Base-by-base conservation (phyloP, 2,329 filamentous ascomycete genomes). In the Colletotrichum tanaceti region DNA sequence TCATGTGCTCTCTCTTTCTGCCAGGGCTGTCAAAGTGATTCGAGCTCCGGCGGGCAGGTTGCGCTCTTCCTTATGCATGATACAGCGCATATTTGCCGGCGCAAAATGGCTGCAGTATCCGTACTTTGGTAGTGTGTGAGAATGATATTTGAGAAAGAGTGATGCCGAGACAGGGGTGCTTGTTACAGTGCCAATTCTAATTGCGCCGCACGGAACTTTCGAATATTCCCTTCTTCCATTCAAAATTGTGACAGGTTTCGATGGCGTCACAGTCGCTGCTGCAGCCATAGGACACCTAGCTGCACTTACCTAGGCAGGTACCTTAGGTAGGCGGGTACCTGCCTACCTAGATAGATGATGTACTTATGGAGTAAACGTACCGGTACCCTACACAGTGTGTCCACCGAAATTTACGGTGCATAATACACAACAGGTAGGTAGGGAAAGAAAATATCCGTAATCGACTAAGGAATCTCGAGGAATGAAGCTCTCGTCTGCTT, bases 221-320 rank as follows among this genome's bases (percentile, higher is more conserved):
- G 58, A 63, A 66, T 63, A 43, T 35, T 49, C 63, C 62, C 58
- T 24, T 35, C 43, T 54, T 18, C 46, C 13, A 11, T 18, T 46
- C 18, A 11, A 24, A 28, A 39, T n/a, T 18, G 4, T 20, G n/a
- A 41, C 46, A 59, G 24, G n/a, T 46, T 44, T n/a, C 14, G 11
- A 44, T 60, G 46, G 47, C 46, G 52, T 63, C 52, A 58, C 61
- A 35, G 32, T 7, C 28, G 7, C 39, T n/a, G 28, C 28, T 28
- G 41, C 49, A 24, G 24, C n/a, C 41, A 39, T 46, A n/a, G 22
- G 16, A 58, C 18, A 18, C 14, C 16, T 41, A 14, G 16, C 39
- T 41, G 39, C 14, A 41, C 14, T 6, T 18, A 41, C 39, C 16
- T 18, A 41, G 9, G 9, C 3, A 35, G 32, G 32, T n/a, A n/a